Conservation (phyloP, 2,329 filamentous ascomycete genomes). For the Thyridium curvatum region DNA sequence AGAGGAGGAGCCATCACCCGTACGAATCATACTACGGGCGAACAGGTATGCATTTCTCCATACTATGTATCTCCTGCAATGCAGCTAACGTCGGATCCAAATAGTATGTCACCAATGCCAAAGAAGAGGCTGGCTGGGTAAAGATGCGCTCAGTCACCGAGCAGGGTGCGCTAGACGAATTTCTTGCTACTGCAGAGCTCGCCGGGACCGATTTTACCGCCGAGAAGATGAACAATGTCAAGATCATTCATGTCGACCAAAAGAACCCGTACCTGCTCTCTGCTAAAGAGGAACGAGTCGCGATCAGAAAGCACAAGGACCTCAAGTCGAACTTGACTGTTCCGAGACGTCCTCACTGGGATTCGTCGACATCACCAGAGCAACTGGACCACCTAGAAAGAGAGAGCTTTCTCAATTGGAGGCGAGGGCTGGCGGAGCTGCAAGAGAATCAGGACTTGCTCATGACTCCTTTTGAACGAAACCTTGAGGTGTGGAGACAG, state of each 20-base stretch:
- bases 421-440: slow-evolving; percentile 82
- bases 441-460: slow-evolving; percentile 91
- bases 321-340: slow-evolving; percentile 79
- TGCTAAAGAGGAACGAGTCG: slow-evolving; percentile 71
- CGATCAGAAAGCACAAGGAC: slow-evolving; percentile 74
- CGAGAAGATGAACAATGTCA: slow-evolving; percentile 98
- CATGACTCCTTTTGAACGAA: slow-evolving; percentile 97
- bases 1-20: slow-evolving; percentile 54
- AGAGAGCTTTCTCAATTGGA: slow-evolving; percentile 79
- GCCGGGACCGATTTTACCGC: slow-evolving; percentile 99
- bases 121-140: slow-evolving; percentile 90
- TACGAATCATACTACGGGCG: slow-evolving; percentile 73
- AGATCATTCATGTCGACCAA: slow-evolving; percentile 96
- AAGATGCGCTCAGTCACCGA: slow-evolving; percentile 99
- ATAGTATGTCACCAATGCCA: slow-evolving; percentile 83
- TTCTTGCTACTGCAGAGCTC: slow-evolving; percentile 88
- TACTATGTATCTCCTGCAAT: not conserved
- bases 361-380: slow-evolving; percentile 73
- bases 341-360: slow-evolving; percentile 84
- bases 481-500: slow-evolving; percentile 96
- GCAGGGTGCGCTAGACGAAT: slow-evolving; percentile 94
- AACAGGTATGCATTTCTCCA: slow-evolving; percentile 46
- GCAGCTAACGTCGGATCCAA: slow-evolving; percentile 12
- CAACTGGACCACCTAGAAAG: slow-evolving; percentile 76
- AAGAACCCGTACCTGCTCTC: slow-evolving; percentile 92